These are phyloP conservation scores for Neoboletus brunneissimus DNA, from an alignment of 768 basidiomycete genomes.

Conservation along the genomic window DNA sequence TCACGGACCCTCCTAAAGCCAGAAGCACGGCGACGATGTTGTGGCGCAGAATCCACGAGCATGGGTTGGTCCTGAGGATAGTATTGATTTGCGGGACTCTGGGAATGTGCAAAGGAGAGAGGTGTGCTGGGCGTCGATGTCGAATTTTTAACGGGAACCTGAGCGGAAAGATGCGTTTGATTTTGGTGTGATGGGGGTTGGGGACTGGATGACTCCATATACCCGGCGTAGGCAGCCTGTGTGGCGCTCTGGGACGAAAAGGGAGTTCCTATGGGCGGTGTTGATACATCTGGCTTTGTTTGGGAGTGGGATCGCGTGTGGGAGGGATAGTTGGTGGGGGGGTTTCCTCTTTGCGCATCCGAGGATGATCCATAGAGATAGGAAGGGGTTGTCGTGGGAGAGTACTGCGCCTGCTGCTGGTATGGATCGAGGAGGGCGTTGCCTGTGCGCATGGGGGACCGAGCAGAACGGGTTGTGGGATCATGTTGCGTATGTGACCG, in stretches of 20 bases:
- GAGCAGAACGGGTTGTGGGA: slow-evolving; percentile 45
- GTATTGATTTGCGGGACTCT: slow-evolving; percentile 50
- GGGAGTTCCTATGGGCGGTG: slow-evolving; percentile 47
- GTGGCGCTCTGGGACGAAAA: slow-evolving; percentile 54
- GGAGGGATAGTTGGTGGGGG: slow-evolving; percentile 46
- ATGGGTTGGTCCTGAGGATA: slow-evolving; percentile 67
- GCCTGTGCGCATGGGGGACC: slow-evolving; percentile 62
- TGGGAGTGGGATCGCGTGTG: slow-evolving; percentile 60
- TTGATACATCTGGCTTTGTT: slow-evolving; percentile 48
- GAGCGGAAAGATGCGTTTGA: slow-evolving; percentile 51
- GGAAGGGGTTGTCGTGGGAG: slow-evolving; percentile 49
- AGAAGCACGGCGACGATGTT: slow-evolving; percentile 62
- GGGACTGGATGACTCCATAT: slow-evolving; percentile 65
- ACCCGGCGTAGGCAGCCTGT: slow-evolving; percentile 46
- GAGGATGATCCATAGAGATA: slow-evolving; percentile 41
- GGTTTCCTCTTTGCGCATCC: slow-evolving; percentile 40
- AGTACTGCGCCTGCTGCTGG: slow-evolving; percentile 61
- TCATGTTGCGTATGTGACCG: slow-evolving; percentile 55
- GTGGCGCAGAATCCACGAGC: slow-evolving; percentile 59
- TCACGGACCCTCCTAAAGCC: slow-evolving; percentile 82
- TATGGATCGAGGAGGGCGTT: slow-evolving; percentile 67
- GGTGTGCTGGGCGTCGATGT: slow-evolving; percentile 71
- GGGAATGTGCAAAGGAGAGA: slow-evolving; percentile 59
- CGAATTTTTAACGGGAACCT: slow-evolving; percentile 50
- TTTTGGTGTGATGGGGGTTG: slow-evolving; percentile 49